Conservation (phyloP, 2,329 filamentous ascomycete species). For the Trichoderma sp. region DNA sequence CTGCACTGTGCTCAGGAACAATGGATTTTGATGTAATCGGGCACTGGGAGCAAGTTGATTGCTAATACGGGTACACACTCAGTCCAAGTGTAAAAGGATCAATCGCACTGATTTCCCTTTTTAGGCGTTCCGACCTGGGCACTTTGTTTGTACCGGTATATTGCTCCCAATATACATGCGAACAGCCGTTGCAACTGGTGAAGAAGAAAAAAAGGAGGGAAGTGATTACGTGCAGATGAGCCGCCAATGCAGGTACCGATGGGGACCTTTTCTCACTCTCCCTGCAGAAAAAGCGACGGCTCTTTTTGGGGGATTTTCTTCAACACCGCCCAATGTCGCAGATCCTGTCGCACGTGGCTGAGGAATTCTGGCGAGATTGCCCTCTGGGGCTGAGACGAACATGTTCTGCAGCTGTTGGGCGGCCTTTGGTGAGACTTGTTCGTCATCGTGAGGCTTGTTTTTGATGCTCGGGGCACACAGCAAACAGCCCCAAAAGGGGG, state of each 20-base stretch:
- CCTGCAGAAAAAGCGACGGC: slow-evolving; percentile 8
- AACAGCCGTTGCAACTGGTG: not conserved
- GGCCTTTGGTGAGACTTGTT: not conserved
- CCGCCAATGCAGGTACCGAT: slow-evolving; percentile 7
- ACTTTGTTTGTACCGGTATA: not conserved
- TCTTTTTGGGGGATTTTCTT: not conserved
- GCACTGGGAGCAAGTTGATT: not conserved
- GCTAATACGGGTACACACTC: not conserved
- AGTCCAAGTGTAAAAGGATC: not conserved
- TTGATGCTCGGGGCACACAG: not conserved
- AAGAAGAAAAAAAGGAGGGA: not conserved
- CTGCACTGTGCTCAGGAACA: not conserved
- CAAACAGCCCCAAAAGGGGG: slow-evolving; percentile 10
- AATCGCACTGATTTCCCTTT: not conserved
- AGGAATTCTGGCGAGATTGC: slow-evolving; percentile 2
- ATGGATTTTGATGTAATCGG: not conserved
- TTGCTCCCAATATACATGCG: not conserved
- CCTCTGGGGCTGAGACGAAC: not conserved
- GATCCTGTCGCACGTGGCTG: slow-evolving; percentile 5
- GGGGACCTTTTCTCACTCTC: not conserved
- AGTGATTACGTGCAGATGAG: not conserved
- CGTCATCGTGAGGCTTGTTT: not conserved
- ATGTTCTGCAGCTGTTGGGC: not conserved
- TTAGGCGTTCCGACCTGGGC: not conserved
- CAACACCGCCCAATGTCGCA: slow-evolving; percentile 11